Evolutionary conservation across 2,329 filamentous ascomycete species (phyloP).

Genomic region (Ramularia endophylla): DNA sequence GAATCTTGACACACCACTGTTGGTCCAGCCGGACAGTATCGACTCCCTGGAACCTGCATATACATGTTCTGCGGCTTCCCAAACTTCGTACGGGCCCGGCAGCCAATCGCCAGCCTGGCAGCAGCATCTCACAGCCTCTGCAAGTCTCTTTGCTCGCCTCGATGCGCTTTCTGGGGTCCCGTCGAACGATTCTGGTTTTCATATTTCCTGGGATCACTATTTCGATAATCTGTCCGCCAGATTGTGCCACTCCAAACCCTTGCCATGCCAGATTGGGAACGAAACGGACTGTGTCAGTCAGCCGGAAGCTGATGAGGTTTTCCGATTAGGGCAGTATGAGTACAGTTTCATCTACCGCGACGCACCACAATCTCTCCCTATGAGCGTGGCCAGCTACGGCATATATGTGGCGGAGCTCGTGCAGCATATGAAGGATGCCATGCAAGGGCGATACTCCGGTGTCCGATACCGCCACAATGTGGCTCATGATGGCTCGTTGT

Average conservation of each 20-base stretch:
- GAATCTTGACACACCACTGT: slow-evolving; percentile 31
- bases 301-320: slow-evolving; percentile 60
- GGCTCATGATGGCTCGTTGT: slow-evolving; percentile 71
- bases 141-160: slow-evolving; percentile 51
- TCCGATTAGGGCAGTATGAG: slow-evolving; percentile 72
- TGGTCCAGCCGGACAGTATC: slow-evolving; percentile 49
- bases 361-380: slow-evolving; percentile 54
- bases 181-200: slow-evolving; percentile 53
- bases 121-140: slow-evolving; percentile 54
- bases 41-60: slow-evolving; percentile 74
- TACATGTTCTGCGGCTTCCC: slow-evolving; percentile 50
- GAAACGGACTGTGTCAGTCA: slow-evolving; percentile 55
- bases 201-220: slow-evolving; percentile 71
- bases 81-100: slow-evolving; percentile 40
- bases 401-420: slow-evolving; percentile 70
- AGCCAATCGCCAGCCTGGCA: slow-evolving; percentile 52
- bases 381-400: slow-evolving; percentile 58
- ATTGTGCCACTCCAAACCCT: slow-evolving; percentile 66
- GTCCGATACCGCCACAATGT: slow-evolving; percentile 67
- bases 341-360: slow-evolving; percentile 75
- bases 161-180: slow-evolving; percentile 65
- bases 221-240: slow-evolving; percentile 77
- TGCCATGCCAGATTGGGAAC: slow-evolving; percentile 59
- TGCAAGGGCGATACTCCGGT: slow-evolving; percentile 33
- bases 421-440: slow-evolving; percentile 51